Evolutionary conservation across 805 yeast species (phyloP).

Genomic region (Kurtzmaniella cleridarum): DNA sequence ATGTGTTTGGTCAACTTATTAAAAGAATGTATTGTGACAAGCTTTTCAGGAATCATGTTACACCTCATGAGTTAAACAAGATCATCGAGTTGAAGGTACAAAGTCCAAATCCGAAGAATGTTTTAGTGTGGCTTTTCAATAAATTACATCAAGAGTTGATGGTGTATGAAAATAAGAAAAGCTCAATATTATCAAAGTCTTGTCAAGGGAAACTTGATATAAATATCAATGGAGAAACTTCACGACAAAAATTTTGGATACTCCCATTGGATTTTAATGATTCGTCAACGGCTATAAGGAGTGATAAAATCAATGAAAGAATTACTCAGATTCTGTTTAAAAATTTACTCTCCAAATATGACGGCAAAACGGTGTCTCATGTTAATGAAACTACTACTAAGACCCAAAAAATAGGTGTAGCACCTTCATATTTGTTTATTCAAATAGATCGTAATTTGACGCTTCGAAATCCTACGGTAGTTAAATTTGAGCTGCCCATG

Average conservation of each 20-base stretch:
- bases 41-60: slow-evolving; percentile 55
- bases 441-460: slow-evolving; percentile 46
- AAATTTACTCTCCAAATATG: slow-evolving; percentile 40
- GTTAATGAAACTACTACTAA: slow-evolving; percentile 14
- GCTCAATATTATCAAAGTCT: slow-evolving; percentile 22
- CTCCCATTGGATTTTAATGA: slow-evolving; percentile 56
- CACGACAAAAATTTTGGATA: slow-evolving; percentile 39
- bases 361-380: slow-evolving; percentile 13
- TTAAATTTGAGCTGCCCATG: slow-evolving; percentile 47
- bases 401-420: slow-evolving; percentile 27
- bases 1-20: slow-evolving; percentile 40
- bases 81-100: not conserved
- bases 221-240: slow-evolving; percentile 9
- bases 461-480: slow-evolving; percentile 44
- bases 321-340: slow-evolving; percentile 49
- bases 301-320: slow-evolving; percentile 10
- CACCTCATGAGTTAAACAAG: slow-evolving; percentile 63
- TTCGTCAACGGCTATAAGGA: not conserved
- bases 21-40: slow-evolving; percentile 62
- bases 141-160: slow-evolving; percentile 25
- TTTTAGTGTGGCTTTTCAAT: slow-evolving; percentile 58
- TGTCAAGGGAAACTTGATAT: slow-evolving; percentile 53
- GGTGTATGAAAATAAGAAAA: slow-evolving; percentile 9
- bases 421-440: slow-evolving; percentile 53
- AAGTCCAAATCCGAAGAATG: slow-evolving; percentile 40